Evolutionary conservation across 164 flowering plant genomes (phyloP), one percentile per base, ranked within the genome.

Genomic region (Cinnamomum micranthum): DNA sequence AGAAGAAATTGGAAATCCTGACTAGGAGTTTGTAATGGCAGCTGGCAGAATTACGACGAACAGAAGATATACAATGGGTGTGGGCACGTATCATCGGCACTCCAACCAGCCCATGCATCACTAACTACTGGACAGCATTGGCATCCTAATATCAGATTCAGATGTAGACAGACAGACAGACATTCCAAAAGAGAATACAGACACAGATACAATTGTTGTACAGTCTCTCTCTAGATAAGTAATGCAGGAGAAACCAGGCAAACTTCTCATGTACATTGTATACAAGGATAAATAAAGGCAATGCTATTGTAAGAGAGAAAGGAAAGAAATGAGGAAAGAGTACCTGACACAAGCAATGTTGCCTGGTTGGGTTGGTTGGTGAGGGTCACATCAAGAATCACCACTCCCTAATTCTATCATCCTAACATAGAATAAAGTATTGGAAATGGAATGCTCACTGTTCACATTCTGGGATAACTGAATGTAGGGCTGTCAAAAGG

Each of bases 61-160:
- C 76, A 20, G 86, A 72, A 63, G 87, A 81, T 35, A 69, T 73
- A n/a, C 68, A 83, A 12, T 93, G 97, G 95, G 72, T 20, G 55
- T 93, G 97, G 97, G 78, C 84, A 12, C 87, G 86, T 0, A 89
- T 70, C 22, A 91, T 91, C 50, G 86, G 76, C 70, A 90, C 93
- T 74, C 97, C 97, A 23, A 85, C 88, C 65, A 93, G 89, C 83
- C 80, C 59, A 69, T 90, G 97, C 85, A 69, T 72, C 20, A 74
- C 76, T 62, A 82, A 72, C 67, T 85, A 80, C 73, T 87, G 89
- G 92, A 82, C 88, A 13, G 85, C 88, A 24, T 33, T 80, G 76
- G 87, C 87, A 73, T 81, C 88, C 55, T 83, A 78, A 81, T 52
- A 22, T 73, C n/a, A 67, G 28, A 67, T 31, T 3, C 28, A 17